These are phyloP conservation scores for Coriolopsis trogii DNA, from an alignment of 1,284 basidiomycete genomes.

Conservation along the genomic window DNA sequence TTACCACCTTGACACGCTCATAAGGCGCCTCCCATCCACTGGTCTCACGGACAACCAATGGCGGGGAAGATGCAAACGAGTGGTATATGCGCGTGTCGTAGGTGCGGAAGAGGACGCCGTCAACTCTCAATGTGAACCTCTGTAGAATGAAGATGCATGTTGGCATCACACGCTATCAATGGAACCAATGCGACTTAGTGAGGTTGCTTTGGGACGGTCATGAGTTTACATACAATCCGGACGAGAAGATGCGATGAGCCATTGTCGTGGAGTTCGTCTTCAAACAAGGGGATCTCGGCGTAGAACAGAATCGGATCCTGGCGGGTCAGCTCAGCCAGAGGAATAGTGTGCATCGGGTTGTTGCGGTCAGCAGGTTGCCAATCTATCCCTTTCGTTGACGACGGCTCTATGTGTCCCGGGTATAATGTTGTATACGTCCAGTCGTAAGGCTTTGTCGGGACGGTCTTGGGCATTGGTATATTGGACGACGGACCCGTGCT, in stretches of 20 bases:
- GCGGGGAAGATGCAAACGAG: constrained; percentile 66
- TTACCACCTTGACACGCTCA: constrained; percentile 75
- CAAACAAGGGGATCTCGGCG: constrained; percentile 89
- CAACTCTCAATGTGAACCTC: constrained; percentile 93
- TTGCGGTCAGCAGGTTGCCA: constrained; percentile 61
- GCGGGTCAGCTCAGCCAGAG: constrained; percentile 81
- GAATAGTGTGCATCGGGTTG: constrained; percentile 65
- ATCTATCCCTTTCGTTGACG: constrained; percentile 25
- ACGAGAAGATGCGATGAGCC: constrained; percentile 83
- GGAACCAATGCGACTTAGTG: not conserved
- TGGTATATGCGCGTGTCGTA: constrained; percentile 93
- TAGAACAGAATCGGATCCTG: constrained; percentile 96
- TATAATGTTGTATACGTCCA: constrained; percentile 98
- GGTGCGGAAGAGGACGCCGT: constrained; percentile 91
- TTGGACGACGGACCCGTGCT: constrained; percentile 68
- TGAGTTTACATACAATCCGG: constrained; percentile 81
- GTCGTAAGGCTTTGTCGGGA: constrained; percentile 87
- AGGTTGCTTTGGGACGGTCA: constrained; percentile 34
- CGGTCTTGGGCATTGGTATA: constrained; percentile 72
- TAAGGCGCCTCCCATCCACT: constrained; percentile 93
- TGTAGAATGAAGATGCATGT: constrained; percentile 92
- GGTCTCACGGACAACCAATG: constrained; percentile 77
- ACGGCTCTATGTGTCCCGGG: constrained; percentile 55
- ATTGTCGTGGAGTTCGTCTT: constrained; percentile 95
- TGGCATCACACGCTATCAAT: constrained; percentile 92